Base-by-base conservation (phyloP, 2,329 filamentous ascomycete genomes). In the Cladosporium sp. region DNA sequence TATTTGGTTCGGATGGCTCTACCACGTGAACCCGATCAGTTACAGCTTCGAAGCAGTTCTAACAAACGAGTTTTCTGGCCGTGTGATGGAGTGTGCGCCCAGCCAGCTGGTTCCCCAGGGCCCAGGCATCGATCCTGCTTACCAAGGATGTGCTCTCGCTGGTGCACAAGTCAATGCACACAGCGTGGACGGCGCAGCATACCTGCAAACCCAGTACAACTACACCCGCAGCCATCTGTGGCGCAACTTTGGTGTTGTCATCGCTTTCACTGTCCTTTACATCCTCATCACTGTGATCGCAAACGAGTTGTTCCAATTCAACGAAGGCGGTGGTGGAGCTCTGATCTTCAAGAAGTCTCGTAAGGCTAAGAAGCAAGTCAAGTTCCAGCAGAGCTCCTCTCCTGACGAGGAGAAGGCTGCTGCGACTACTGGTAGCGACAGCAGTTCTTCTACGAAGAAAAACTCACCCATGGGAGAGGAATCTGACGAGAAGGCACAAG, bases 161-260 rank as follows among this genome's bases (percentile, higher is more conserved):
- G 88, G 88, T n/a, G 83, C 87, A 12, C 72, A 78, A 28, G 75
- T 85, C 14, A 85, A 84, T 35, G 79, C 80, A 23, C 78, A 79
- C 0, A 78, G 74, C 3, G 83, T 90, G 14, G 71, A 81, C 35
- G 88, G 88, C 37, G 74, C 80, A 1, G 77, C 78, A 26, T 91
- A 89, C 70, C 73, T 89, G 2, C 70, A 78, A 11, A 80, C 81
- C 0, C 82, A 82, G 8, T 90, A 85, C 75, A 79, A 83, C 53
- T 89, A 88, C 71, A 82, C 82, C 0, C 79, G 86, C 21, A 78
- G 77, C 29, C 82, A 90, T 71, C 76, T 89, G 0, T 90, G 88
- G 82, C 87, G 91, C 3, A 93, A 94, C 74, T 92, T 91, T 72
- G 91, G 89, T 35, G 88, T 93, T 3, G 78, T 95, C 1, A 87